phyloP scores from a whole-genome alignment of 176 grass and related monocot genomes.

The Cymbopogon citratus region DNA sequence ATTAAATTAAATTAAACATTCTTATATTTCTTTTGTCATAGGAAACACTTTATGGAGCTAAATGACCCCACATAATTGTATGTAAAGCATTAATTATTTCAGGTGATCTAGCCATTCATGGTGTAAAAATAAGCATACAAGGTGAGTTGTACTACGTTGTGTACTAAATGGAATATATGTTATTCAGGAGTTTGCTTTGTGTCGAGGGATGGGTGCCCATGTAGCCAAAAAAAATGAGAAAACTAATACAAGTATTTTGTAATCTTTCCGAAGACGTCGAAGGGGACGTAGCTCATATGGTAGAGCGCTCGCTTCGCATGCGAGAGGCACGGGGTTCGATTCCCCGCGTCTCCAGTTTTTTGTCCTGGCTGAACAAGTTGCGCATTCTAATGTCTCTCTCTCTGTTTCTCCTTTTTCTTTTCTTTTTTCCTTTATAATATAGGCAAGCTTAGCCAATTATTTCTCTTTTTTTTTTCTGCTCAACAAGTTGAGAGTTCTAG shows the following conservation, averaged over 20 bases:
- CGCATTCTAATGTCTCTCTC: not conserved
- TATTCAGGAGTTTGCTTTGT: too few species aligned
- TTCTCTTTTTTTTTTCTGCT: not conserved
- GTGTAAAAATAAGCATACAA: not conserved
- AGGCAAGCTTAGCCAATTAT: too few species aligned
- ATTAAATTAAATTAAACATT: too few species aligned
- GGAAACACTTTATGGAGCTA: too few species aligned
- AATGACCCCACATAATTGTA: too few species aligned
- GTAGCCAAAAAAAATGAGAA: not conserved
- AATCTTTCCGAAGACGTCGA: fast-evolving
- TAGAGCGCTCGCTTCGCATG: conserved; percentile 99
- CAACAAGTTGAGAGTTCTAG: not conserved
- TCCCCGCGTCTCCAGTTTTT: conserved; percentile 69
- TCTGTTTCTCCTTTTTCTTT: not conserved
- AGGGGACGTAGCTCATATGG: conserved; percentile 99
- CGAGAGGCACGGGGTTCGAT: conserved; percentile 98
- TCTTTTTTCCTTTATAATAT: too few species aligned
- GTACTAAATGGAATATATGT: too few species aligned
- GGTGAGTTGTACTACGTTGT: too few species aligned
- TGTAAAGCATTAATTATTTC: too few species aligned
- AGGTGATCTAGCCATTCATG: not conserved
- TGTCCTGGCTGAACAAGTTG: not conserved
- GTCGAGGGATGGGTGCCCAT: not conserved
- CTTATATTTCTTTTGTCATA: too few species aligned
- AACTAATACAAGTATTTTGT: not conserved